Evolutionary conservation across 345 rosid genomes (phyloP).

Genomic region (Trapa bicornis): DNA sequence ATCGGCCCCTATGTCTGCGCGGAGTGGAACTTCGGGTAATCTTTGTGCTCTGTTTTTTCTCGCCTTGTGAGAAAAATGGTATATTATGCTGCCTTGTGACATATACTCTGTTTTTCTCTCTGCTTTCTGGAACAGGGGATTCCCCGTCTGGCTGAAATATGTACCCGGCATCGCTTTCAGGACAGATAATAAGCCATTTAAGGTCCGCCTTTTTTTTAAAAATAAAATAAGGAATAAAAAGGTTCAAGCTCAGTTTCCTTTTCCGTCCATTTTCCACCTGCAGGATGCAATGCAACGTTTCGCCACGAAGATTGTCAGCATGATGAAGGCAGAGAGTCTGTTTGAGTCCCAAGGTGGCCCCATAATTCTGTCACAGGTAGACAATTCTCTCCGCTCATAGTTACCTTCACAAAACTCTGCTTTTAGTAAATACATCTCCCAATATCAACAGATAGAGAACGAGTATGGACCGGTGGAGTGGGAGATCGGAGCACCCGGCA

Average conservation of each 20-base stretch:
- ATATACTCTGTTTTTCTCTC: background rate
- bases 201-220: background rate
- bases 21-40: constrained; percentile 20
- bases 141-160: constrained; percentile 19
- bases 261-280: background rate
- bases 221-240: too few species aligned
- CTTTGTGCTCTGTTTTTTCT: too few species aligned
- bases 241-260: background rate
- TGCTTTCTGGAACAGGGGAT: constrained; percentile 10
- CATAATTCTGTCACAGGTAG: constrained; percentile 37
- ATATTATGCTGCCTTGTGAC: background rate
- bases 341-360: constrained; percentile 39
- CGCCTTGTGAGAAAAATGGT: background rate
- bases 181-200: constrained; percentile 14
- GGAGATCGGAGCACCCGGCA: constrained; percentile 10
- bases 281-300: constrained; percentile 30
- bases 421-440: background rate
- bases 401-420: background rate
- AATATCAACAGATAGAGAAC: constrained; percentile 15
- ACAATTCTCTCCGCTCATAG: background rate
- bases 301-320: constrained; percentile 28
- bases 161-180: constrained; percentile 19
- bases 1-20: constrained; percentile 18
- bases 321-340: constrained; percentile 28
- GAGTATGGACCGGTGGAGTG: constrained; percentile 15